Base-by-base conservation (phyloP, 2,329 filamentous ascomycete genomes). In the Aspergillus sp. region DNA sequence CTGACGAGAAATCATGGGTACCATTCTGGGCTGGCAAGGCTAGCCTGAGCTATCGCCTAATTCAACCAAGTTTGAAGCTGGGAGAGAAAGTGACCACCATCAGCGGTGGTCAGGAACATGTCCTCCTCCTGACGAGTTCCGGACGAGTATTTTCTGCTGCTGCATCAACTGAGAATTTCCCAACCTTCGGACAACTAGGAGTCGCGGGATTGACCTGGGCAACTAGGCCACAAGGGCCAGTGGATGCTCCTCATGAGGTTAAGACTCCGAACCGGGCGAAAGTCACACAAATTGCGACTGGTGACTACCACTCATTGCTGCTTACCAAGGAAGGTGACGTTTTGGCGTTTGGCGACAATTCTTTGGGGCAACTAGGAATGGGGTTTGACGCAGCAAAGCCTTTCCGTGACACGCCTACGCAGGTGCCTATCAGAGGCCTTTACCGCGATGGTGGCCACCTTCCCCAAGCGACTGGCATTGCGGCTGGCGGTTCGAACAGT, bases 91-190 rank as follows among this genome's bases (percentile, higher is more conserved):
- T 98, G 7, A 84, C 84, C 0, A 83, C 91, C 52, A 84, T 98
- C 57, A 84, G 86, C 58, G 87, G 88, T 62, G 95, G 95, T 2
- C 81, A 90, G 14, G 92, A 98, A 69, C 93, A 98, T 72, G 90
- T 89, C 33, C 82, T 98, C 0, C 81, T 99, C 50, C 82, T 97
- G 59, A 97, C 93, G 0, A 91, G 86, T 47, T 85, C 84, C 52
- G 95, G 95, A 1, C 90, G 93, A 41, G 84, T 98, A 35, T 98
- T 96, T 75, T 90, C 93, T 2, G 88, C 90, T n/a, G 93, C 91
- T 2, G 87, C 91, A 2, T 91, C 90, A 61, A 87, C 87, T 17
- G 84, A 89, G 56, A 82, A 87, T 52, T 98, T 90, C 70, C 95
- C 95, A 1, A 84, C 84, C 2, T 88, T 85, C 69, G 95, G 95